These are phyloP conservation scores for Colletotrichum lentis DNA, from an alignment of 2,329 filamentous ascomycete species.

Conservation along the genomic window DNA sequence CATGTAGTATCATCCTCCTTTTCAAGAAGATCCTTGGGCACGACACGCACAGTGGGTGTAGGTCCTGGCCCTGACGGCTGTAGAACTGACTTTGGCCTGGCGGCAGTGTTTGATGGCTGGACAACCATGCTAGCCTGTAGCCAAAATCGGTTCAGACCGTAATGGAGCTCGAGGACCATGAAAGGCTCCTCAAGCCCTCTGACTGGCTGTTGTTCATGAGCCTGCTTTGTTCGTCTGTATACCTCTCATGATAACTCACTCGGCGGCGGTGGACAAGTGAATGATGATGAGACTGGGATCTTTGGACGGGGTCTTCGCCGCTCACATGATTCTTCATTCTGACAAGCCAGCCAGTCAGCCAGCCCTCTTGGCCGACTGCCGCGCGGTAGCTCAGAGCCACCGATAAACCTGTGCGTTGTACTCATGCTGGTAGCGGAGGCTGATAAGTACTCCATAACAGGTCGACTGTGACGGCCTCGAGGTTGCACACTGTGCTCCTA, in stretches of 20 bases:
- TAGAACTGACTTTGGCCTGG: not conserved
- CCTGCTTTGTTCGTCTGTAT: not conserved
- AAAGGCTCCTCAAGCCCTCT: not conserved
- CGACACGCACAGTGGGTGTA: not conserved
- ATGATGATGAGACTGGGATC: not conserved
- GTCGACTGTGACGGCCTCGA: not conserved
- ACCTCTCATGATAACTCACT: not conserved
- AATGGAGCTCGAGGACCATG: not conserved
- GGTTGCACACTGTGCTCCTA: conserved; percentile 3
- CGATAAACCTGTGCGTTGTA: not conserved
- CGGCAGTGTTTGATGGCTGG: not conserved
- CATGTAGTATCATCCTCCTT: not conserved
- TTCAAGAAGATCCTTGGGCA: not conserved
- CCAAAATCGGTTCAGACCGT: not conserved
- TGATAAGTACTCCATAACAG: conserved; percentile 3
- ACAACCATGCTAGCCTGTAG: conserved; percentile 6
- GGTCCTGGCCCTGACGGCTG: not conserved
- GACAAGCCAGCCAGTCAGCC: not conserved
- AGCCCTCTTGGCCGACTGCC: conserved; percentile 5
- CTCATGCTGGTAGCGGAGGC: not conserved
- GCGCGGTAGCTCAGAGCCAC: not conserved
- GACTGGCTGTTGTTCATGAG: not conserved
- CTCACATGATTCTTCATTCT: not conserved
- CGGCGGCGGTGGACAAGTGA: not conserved
- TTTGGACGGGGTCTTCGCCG: not conserved